Base-by-base conservation (phyloP, 352 stramenopile genomes). In the Pythium insidiosum region DNA sequence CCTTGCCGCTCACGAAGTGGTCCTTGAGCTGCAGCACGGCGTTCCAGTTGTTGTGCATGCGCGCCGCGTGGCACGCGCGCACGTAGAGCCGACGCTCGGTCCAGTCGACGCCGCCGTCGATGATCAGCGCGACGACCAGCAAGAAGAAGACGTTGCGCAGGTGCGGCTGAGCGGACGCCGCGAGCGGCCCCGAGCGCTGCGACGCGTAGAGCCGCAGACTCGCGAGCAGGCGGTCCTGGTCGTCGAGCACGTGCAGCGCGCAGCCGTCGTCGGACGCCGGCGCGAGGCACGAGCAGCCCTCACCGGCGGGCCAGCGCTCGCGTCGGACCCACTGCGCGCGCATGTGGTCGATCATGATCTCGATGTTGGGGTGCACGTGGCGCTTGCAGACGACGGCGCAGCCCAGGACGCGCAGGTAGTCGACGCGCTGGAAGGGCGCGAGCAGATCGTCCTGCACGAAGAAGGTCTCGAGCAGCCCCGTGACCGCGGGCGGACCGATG, bases 291-390 rank as follows among this genome's bases (percentile, higher is more conserved):
- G 36, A 58, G 45, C 68, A 76, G 18, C 42, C 28, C n/a, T 67
- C 55, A 0, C 13, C 28, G 2, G 50, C 24, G 2, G 68, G 63
- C 68, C 68, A 81, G 18, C 56, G 24, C 3, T 59, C 50, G 2
- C 47, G 18, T n/a, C 54, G 58, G 5, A 77, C 30, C 66, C 66
- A 77, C 6, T 50, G 53, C 34, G 68, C 50, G 3, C 65, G 60
- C 42, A 81, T 47, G 18, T 67, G 62, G 30, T 70, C 56, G 15
- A 81, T 49, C 56, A 81, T 73, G 35, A 77, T 73, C 56, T 81
- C 66, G n/a, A 75, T 19, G 30, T 81, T 81, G 2, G 68, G 66
- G 20, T 73, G 68, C n/a, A 77, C 54, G 0, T 52, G 58, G 1
- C 60, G 65, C 49, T 81, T 81, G 41, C 60, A 70, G 5, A 81